Evolutionary conservation across 129 eudicot species (phyloP).

Genomic region (Kitagawia praeruptora): DNA sequence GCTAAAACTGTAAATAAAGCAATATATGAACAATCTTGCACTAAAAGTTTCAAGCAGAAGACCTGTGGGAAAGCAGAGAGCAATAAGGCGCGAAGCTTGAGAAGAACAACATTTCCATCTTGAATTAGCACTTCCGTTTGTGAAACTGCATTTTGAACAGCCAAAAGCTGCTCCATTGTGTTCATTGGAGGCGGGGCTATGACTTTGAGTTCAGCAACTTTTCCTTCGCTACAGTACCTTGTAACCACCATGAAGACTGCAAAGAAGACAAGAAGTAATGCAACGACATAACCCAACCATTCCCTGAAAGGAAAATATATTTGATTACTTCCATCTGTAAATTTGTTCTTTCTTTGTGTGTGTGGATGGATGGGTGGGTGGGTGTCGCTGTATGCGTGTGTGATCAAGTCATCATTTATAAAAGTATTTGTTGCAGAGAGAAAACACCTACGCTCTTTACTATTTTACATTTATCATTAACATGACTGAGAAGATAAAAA

Average conservation of each 20-base stretch:
- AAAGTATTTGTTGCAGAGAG: neutral
- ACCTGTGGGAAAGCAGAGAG: conserved; percentile 89
- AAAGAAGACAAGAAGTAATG: conserved; percentile 32
- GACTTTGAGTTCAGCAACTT: conserved; percentile 53
- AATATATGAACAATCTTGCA: neutral
- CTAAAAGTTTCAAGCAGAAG: neutral
- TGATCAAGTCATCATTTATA: neutral
- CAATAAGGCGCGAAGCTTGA: conserved; percentile 66
- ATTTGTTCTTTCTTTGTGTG: neutral
- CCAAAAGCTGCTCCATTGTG: conserved; percentile 93
- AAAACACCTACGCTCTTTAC: neutral
- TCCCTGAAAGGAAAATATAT: conserved; percentile 42
- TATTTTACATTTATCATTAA: neutral
- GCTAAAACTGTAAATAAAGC: neutral
- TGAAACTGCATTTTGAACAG: conserved; percentile 87
- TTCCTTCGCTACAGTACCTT: conserved; percentile 36
- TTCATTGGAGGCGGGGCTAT: conserved; percentile 79
- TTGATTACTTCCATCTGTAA: neutral
- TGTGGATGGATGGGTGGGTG: neutral
- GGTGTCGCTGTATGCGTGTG: neutral
- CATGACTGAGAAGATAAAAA: neutral
- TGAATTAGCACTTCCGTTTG: conserved; percentile 82
- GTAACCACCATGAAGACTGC: conserved; percentile 59
- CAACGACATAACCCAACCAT: conserved; percentile 63
- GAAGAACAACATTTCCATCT: conserved; percentile 76